Base-by-base conservation (phyloP, 2,329 filamentous ascomycete genomes). In the Alternaria viburni region DNA sequence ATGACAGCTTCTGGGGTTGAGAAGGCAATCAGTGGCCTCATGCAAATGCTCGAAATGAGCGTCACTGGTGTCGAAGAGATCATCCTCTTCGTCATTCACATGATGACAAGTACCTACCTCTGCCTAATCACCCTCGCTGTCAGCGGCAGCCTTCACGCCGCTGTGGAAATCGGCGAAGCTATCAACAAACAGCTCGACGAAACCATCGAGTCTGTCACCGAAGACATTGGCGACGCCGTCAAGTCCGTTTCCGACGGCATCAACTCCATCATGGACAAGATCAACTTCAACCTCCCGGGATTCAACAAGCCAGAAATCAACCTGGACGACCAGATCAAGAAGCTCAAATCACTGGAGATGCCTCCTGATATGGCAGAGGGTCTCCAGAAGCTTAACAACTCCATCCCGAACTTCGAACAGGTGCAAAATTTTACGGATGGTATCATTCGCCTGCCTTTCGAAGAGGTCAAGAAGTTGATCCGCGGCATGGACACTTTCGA, bases 61-160 rank as follows among this genome's bases (percentile, higher is more conserved):
- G 84, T 98, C 68, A 94, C 91, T 28, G 93, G 89, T 44, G 89
- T 98, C 12, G 91, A 97, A 81, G 90, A 91, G 77, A 90, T 98
- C 57, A 90, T 97, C 66, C 85, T 97, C 68, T 99, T 97, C 81
- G 88, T 93, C 77, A 93, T 99, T 83, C 93, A 96, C 79, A 90
- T 97, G 82, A 87, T 97, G 81, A 94, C 93, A 47, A 91, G 90
- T 54, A 97, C 93, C 15, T 97, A 97, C 76, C 86, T 93, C 69
- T 99, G 96, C 76, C 86, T 99, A 56, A 92, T 96, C 76, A 92
- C 92, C 28, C 88, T 97, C 67, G 89, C 93, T 51, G 86, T 97
- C 59, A 88, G 91, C 67, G 93, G 93, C 66, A 92, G 89, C 72
- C 83, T 97, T 55, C 89, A 93, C 55, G 89, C 90, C 47, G 92